A percentile compares a stretch with the other conserved stretches of the same genome.
Conservation (phyloP, 2,329 filamentous ascomycete genomes). For the Colletotrichum musae region DNA sequence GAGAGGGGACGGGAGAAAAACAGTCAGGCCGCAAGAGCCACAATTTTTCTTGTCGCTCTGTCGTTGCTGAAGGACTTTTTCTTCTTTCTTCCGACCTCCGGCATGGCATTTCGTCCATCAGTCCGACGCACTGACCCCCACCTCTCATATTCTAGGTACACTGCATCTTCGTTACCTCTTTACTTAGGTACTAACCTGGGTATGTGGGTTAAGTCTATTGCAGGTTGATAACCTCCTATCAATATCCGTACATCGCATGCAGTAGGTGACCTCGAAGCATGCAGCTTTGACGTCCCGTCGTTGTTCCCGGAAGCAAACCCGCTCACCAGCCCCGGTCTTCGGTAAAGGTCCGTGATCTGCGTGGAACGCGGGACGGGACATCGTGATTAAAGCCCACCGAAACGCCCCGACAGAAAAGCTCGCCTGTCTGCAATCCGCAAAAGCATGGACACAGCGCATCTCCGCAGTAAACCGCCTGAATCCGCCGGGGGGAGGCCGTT, state of each 20-base stretch:
- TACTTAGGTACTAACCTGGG: too few species aligned
- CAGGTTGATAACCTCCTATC: too few species aligned
- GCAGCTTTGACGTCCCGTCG: too few species aligned
- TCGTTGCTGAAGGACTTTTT: background rate
- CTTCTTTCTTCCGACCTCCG: background rate
- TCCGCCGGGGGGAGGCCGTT: background rate
- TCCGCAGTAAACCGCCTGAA: slow-evolving; percentile 3
- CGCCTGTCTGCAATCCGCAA: background rate
- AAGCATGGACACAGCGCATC: too few species aligned
- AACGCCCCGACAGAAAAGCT: background rate
- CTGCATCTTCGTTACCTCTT: too few species aligned
- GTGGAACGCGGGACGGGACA: background rate
- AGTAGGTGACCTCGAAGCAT: too few species aligned
- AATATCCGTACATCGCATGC: too few species aligned
- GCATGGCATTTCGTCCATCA: too few species aligned
- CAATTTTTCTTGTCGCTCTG: background rate
- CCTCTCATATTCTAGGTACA: too few species aligned
- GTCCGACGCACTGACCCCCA: too few species aligned
- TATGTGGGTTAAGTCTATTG: too few species aligned
- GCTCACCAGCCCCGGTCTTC: too few species aligned
- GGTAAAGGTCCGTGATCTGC: background rate
- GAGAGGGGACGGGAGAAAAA: background rate
- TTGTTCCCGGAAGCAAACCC: background rate
- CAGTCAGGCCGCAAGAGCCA: background rate
- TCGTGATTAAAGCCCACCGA: slow-evolving; percentile 11